phyloP scores from a whole-genome alignment of 148 eudicot genomes.

The Heliosperma pusillum region DNA sequence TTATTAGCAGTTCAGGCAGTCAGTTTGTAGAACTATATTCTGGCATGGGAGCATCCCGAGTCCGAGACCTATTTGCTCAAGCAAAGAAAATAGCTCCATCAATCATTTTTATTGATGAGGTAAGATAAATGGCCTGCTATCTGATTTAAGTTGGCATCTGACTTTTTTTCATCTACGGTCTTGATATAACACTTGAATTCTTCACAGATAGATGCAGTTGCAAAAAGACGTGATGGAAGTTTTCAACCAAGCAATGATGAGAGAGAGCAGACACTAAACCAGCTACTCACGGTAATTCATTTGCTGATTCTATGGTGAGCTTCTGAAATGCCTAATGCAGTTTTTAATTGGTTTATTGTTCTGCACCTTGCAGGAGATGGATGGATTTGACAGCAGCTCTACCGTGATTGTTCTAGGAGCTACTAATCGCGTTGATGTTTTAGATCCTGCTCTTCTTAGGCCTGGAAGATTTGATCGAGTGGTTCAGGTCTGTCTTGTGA shows the following conservation, averaged over 20 bases:
- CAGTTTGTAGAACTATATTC: constrained; percentile 66
- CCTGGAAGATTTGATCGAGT: constrained; percentile 48
- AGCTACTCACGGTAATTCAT: constrained; percentile 68
- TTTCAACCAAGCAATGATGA: too few relatives aligned
- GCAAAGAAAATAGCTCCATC: constrained; percentile 97
- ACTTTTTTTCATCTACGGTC: neutral
- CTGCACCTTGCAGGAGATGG: constrained; percentile 73
- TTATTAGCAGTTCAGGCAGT: constrained; percentile 89
- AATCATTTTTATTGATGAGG: constrained; percentile 93
- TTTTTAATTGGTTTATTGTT: constrained; percentile 10
- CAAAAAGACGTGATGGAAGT: constrained; percentile 28
- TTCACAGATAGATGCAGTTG: constrained; percentile 88
- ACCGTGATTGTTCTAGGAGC: constrained; percentile 40
- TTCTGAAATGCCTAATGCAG: neutral
- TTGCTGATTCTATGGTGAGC: neutral
- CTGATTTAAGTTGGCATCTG: neutral
- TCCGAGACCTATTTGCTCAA: constrained; percentile 83
- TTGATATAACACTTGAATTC: neutral
- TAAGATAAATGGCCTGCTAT: constrained; percentile 18
- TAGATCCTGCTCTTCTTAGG: constrained; percentile 75
- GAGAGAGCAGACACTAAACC: constrained; percentile 50
- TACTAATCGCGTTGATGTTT: constrained; percentile 77
- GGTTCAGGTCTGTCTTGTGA: constrained; percentile 48
- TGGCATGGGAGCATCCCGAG: constrained; percentile 97
- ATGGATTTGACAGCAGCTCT: constrained; percentile 94